Conservation (phyloP, 192 early-diverging fungal genomes). For the Podochytrium sp. region DNA sequence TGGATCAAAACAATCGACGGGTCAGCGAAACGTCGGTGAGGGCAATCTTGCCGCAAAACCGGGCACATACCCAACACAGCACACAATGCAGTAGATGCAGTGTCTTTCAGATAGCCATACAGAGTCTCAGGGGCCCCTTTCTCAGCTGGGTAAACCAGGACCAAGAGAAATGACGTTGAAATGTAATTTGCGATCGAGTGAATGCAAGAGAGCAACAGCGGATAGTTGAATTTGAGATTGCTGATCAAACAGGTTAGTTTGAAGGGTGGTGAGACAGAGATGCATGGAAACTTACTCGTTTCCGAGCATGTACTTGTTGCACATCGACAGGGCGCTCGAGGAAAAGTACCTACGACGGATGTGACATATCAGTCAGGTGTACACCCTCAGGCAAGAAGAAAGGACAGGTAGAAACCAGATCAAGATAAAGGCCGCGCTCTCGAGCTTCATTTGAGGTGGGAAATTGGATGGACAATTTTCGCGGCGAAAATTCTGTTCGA, state of each 20-base stretch:
- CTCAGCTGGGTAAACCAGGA: not conserved
- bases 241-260: not conserved
- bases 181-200: conserved; percentile 20
- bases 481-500: not conserved
- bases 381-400: not conserved
- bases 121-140: not conserved
- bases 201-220: conserved; percentile 25
- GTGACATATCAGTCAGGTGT: too few species aligned
- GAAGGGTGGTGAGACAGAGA: not conserved
- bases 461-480: not conserved
- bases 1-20: not conserved
- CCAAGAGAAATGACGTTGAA: not conserved
- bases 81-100: conserved; percentile 26
- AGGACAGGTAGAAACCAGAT: not conserved
- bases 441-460: not conserved
- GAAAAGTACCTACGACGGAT: conserved; percentile 5
- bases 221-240: conserved; percentile 27
- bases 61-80: conserved; percentile 18
- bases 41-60: too few species aligned
- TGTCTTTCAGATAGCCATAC: not conserved
- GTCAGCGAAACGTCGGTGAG: not conserved
- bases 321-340: conserved; percentile 6
- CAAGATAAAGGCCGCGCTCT: not conserved
- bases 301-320: conserved; percentile 28
- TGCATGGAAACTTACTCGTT: not conserved